Base-by-base conservation (phyloP, 202 grass and related monocot species). In the Musa balbisiana region DNA sequence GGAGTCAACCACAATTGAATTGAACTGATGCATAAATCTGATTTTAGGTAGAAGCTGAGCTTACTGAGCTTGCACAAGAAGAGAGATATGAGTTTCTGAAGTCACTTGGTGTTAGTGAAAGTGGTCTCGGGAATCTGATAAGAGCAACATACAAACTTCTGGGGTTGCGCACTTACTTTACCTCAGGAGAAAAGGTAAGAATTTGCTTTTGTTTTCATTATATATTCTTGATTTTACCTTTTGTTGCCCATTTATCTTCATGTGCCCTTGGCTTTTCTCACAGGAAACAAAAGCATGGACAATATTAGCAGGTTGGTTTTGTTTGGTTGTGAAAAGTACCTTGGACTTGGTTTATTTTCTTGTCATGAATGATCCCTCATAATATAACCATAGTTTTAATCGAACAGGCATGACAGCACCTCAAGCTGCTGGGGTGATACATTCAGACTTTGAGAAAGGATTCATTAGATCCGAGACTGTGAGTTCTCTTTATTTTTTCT, bases 221-320 rank as follows among this genome's bases (percentile, higher is more conserved):
- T 11, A 4, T 69, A 73, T 67, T 15, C 17, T 79, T 52, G 12
- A 66, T 73, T 66, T 78, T 73, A 71, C 25, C 52, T 82, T 19
- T 64, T 52, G 68, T 33, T 83, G 51, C 51, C 15, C 5, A 27
- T 73, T 29, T 80, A 33, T 13, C 64, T 67, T 67, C 13, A 67
- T 67, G 25, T 11, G 25, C 12, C 54, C 62, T 29, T 55, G 72
- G 4, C 33, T 76, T 77, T 68, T 78, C 29, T 53, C 24, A 55
- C 66, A 98, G 94, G 94, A 98, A 98, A 89, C 94, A 84, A 98
- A 92, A 86, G 94, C 94, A 53, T 98, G 94, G 94, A 94, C 91
- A 67, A 92, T 98, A 84, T 79, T 91, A 52, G 71, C 94, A 76
- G 94, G 94, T 98, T 91, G 74, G 64, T 59, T 55, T 70, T 76